Evolutionary conservation across 2,329 filamentous ascomycete genomes (phyloP).

Genomic region (Sordariomycetes sp.): DNA sequence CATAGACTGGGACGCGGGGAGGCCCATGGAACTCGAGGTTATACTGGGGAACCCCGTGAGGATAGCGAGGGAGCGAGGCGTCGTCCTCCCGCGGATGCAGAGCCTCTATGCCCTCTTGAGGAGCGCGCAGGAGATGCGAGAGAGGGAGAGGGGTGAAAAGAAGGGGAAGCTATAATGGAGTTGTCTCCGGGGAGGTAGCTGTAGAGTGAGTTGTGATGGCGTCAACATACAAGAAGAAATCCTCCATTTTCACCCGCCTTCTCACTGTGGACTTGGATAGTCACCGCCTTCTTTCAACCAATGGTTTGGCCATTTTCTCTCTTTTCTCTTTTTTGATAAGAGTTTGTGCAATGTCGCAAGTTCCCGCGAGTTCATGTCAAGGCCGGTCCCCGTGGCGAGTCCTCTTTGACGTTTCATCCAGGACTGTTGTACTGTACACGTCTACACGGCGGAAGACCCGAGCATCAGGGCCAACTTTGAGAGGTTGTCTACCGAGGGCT

Average conservation of each 20-base stretch:
- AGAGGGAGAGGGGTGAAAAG: constrained; percentile 12
- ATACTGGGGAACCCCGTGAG: constrained; percentile 61
- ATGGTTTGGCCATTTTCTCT: neutral
- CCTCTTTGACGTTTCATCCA: too few species aligned
- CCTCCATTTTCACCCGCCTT: too few species aligned
- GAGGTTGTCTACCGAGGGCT: neutral
- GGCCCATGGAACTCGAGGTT: constrained; percentile 60
- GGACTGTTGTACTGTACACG: too few species aligned
- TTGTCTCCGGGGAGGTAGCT: neutral
- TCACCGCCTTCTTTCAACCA: neutral
- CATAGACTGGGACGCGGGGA: constrained; percentile 56
- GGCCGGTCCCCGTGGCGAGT: neutral
- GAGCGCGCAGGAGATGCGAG: constrained; percentile 47
- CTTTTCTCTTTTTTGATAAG: neutral
- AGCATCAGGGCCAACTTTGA: neutral
- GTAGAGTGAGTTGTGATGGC: neutral
- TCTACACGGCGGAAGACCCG: too few species aligned
- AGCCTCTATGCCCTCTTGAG: constrained; percentile 55
- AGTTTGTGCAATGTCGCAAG: neutral
- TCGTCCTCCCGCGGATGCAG: constrained; percentile 57
- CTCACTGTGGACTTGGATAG: neutral
- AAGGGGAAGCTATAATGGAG: constrained; percentile 1
- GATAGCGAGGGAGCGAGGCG: constrained; percentile 50
- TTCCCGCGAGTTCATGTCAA: neutral
- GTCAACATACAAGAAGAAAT: too few species aligned